Evolutionary conservation across 2,329 filamentous ascomycete genomes (phyloP).

Genomic region (Cryphonectria radicalis): DNA sequence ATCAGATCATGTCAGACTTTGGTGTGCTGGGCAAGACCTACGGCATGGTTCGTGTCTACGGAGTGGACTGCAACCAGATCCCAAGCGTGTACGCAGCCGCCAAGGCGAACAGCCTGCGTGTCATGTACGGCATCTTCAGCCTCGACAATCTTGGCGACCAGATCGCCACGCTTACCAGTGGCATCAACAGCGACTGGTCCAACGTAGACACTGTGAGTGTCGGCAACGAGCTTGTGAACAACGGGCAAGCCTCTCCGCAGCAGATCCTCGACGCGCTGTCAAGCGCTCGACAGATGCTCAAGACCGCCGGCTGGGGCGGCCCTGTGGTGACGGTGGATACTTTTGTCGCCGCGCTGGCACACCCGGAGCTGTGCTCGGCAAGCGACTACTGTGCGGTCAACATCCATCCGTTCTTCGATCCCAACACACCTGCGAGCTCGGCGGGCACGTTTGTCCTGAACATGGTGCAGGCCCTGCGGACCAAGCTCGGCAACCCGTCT

Average conservation of each 20-base stretch:
- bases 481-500: conserved; percentile 44
- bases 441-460: conserved; percentile 70
- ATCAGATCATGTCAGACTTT: conserved; percentile 69
- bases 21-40: conserved; percentile 56
- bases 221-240: conserved; percentile 81
- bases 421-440: conserved; percentile 58
- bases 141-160: conserved; percentile 60
- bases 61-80: conserved; percentile 78
- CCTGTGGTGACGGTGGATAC: conserved; percentile 82
- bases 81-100: conserved; percentile 65
- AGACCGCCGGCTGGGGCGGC: conserved; percentile 68
- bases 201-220: conserved; percentile 73
- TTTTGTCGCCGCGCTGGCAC: conserved; percentile 66
- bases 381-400: conserved; percentile 84
- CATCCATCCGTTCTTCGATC: conserved; percentile 83
- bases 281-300: conserved; percentile 61
- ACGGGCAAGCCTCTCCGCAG: conserved; percentile 54
- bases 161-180: conserved; percentile 63
- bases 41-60: conserved; percentile 74
- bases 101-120: conserved; percentile 65
- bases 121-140: conserved; percentile 78
- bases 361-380: conserved; percentile 71
- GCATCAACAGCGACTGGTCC: conserved; percentile 67
- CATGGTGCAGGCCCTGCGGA: conserved; percentile 53
- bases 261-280: conserved; percentile 63